These are phyloP conservation scores for Stenocarpella maydis DNA, from an alignment of 2,329 filamentous ascomycete genomes.

Conservation along the genomic window DNA sequence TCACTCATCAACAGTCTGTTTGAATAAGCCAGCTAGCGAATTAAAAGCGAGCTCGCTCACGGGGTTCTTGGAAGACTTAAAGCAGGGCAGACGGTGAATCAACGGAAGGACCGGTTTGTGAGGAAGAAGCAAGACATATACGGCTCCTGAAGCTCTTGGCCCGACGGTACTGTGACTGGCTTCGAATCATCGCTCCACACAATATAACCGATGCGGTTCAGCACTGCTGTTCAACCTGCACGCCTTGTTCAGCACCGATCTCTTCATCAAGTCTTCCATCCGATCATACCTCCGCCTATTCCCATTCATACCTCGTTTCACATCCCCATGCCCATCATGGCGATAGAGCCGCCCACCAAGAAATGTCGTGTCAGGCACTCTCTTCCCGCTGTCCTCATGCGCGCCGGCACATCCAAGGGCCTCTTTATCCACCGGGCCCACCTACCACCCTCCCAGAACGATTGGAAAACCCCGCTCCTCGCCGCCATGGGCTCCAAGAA, in stretches of 20 bases:
- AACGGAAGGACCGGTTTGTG: too few species aligned
- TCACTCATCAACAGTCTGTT: too few species aligned
- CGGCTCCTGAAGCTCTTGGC: too few species aligned
- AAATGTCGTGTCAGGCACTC: not conserved
- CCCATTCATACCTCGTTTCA: not conserved
- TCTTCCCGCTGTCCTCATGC: constrained; percentile 1
- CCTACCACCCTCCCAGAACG: not conserved
- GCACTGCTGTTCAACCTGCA: not conserved
- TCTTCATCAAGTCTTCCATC: not conserved
- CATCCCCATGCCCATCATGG: not conserved
- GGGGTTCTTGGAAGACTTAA: too few species aligned
- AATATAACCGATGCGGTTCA: not conserved
- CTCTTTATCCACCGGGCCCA: not conserved
- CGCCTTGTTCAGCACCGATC: not conserved
- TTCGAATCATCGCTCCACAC: not conserved
- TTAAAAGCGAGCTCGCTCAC: too few species aligned
- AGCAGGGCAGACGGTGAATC: too few species aligned
- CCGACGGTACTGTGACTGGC: too few species aligned
- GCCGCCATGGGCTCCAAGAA: not conserved
- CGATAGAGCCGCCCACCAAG: not conserved
- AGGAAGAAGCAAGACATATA: too few species aligned
- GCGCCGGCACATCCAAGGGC: not conserved
- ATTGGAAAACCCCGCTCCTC: not conserved
- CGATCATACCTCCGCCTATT: not conserved
- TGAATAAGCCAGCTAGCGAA: too few species aligned